Conservation (phyloP, 768 basidiomycete species). For the Calocybe cyanea region DNA sequence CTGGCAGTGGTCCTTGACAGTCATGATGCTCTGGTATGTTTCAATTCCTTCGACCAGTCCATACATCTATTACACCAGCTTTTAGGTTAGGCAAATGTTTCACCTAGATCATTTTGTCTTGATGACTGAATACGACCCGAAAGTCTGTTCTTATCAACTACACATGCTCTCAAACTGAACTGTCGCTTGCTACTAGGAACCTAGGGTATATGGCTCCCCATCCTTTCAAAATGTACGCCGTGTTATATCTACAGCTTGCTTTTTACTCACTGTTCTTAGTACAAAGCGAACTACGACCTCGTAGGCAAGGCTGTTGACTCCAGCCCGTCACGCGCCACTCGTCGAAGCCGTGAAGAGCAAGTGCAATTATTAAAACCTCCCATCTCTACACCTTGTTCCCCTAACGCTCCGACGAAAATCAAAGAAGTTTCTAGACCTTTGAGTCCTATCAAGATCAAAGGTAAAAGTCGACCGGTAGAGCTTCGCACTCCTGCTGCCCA, state of each 20-base stretch:
- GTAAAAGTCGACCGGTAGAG: slow-evolving; percentile 12
- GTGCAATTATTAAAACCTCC: slow-evolving; percentile 38
- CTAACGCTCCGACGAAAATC: slow-evolving; percentile 17
- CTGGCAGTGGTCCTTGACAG: slow-evolving; percentile 55
- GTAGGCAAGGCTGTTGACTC: slow-evolving; percentile 38
- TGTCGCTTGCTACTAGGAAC: slow-evolving; percentile 39
- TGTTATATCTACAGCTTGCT: slow-evolving; percentile 6
- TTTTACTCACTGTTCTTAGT: slow-evolving; percentile 33
- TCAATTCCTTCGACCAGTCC: slow-evolving; percentile 5
- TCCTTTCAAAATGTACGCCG: slow-evolving; percentile 71
- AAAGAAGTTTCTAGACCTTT: slow-evolving; percentile 29
- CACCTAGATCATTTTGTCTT: slow-evolving; percentile 81
- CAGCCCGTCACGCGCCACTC: slow-evolving; percentile 56
- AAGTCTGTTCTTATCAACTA: slow-evolving; percentile 36
- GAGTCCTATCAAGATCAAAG: slow-evolving; percentile 10
- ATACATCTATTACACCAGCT: slow-evolving; percentile 2
- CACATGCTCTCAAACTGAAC: background rate
- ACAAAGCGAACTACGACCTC: slow-evolving; percentile 60
- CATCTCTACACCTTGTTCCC: slow-evolving; percentile 20
- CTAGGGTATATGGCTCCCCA: slow-evolving; percentile 66
- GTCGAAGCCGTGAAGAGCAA: slow-evolving; percentile 53
- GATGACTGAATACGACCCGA: slow-evolving; percentile 74
- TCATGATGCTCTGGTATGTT: slow-evolving; percentile 74
- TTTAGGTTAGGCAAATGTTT: slow-evolving; percentile 80
- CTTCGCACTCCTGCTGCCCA: background rate